Base-by-base conservation (phyloP, 2,329 filamentous ascomycete species). In the Calonectria pseudoturangicola region DNA sequence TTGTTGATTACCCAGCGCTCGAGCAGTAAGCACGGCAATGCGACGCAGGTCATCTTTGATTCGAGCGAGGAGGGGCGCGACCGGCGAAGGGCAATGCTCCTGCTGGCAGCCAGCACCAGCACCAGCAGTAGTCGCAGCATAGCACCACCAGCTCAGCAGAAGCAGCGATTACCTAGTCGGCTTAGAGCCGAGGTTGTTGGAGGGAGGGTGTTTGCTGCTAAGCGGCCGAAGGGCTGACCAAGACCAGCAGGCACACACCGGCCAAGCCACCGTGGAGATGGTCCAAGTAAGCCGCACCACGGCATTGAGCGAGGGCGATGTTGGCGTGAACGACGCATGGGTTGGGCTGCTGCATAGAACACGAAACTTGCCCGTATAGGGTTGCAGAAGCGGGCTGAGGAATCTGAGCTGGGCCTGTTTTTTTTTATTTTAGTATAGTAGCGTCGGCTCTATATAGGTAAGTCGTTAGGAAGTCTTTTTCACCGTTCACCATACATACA, bases 201-300 rank as follows among this genome's bases (percentile, higher is more conserved):
- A 36, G 39, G 50, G 13, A n/a, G 48, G 25, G 27, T 63, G 36
- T 21, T 62, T 43, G 47, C 25, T 43, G 33, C 28, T 47, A n/a
- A 54, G 50, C 65, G 50, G 54, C 54, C 54, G 54, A 60, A 60
- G 36, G 36, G 54, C 54, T 60, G 54, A 58, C 50, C 65, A 67
- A 67, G 39, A 39, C n/a, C n/a, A 4, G 25, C 21, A 12, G 21
- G 18, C 36, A 33, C 65, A 47, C 25, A 60, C 36, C 8, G 41
- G 39, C 39, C 51, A 60, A 67, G 65, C 65, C 50, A 67, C 65
- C 28, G 28, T 36, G 65, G 50, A 67, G 33, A 67, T 28, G 16
- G 18, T 12, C 65, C 28, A 56, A 58, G 51, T 67, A 67, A 67
- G 54, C 54, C 33, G 54, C 54, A 21, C 54, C 54, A 36, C 54